Evolutionary conservation across 768 basidiomycete genomes (phyloP).

Genomic region (Boletus patriciae): DNA sequence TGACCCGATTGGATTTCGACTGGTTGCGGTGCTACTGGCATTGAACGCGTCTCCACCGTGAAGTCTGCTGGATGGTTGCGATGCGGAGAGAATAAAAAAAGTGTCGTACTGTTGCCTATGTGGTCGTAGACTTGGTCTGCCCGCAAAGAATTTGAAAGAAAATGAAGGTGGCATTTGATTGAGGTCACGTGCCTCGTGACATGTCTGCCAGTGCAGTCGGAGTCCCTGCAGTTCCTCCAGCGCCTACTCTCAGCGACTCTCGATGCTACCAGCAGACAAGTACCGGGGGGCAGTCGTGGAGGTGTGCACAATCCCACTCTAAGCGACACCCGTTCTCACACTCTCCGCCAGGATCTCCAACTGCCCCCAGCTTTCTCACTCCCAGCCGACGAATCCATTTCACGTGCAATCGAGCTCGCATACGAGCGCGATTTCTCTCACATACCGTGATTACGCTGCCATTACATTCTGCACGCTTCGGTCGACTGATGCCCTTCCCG

Average conservation of each 20-base stretch:
- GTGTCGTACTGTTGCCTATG: neutral
- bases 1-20: too few relatives aligned
- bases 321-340: neutral
- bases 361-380: slow-evolving; percentile 86
- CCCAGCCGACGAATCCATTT: slow-evolving; percentile 66
- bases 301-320: slow-evolving; percentile 39
- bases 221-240: neutral
- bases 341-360: slow-evolving; percentile 54
- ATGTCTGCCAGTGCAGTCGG: neutral
- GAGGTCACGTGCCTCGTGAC: too few relatives aligned
- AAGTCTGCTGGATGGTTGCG: too few relatives aligned
- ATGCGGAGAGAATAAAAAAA: too few relatives aligned
- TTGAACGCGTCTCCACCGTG: too few relatives aligned
- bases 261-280: slow-evolving; percentile 42
- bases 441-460: slow-evolving; percentile 62
- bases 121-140: too few relatives aligned
- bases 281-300: slow-evolving; percentile 92
- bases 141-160: too few relatives aligned
- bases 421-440: slow-evolving; percentile 95
- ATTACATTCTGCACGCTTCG: neutral
- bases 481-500: neutral
- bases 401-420: slow-evolving; percentile 78
- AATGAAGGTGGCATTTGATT: too few relatives aligned
- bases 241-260: neutral
- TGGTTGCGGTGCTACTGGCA: too few relatives aligned